Evolutionary conservation across 192 early-diverging fungal species (phyloP).

Genomic region (Coemansia sp.): DNA sequence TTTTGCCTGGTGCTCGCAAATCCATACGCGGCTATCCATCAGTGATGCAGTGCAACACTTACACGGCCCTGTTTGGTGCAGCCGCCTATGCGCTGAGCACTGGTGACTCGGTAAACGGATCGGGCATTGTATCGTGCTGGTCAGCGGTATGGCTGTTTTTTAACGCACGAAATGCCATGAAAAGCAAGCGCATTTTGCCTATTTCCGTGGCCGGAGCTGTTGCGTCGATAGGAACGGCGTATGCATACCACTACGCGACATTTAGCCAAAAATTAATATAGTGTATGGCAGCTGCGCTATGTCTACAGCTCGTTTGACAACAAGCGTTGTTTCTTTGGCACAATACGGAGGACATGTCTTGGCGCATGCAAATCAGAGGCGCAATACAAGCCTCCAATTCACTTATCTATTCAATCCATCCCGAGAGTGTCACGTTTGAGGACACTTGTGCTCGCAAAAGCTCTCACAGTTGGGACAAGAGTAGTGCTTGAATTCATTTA

Average conservation of each 20-base stretch:
- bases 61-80: constrained; percentile 31
- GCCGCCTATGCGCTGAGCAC: constrained; percentile 27
- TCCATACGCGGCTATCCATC: constrained; percentile 28
- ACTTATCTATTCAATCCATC: too few species aligned
- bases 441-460: too few species aligned
- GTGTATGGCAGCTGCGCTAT: too few species aligned
- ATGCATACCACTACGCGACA: constrained; percentile 31
- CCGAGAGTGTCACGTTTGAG: too few species aligned
- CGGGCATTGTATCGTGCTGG: constrained; percentile 34
- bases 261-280: background rate
- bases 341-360: too few species aligned
- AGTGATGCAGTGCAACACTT: constrained; percentile 32
- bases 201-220: constrained; percentile 19
- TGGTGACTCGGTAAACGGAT: constrained; percentile 38
- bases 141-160: constrained; percentile 47
- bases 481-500: too few species aligned
- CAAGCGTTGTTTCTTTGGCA: too few species aligned
- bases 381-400: too few species aligned
- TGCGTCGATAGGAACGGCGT: constrained; percentile 24
- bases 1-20: constrained; percentile 8
- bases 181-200: constrained; percentile 3
- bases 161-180: constrained; percentile 36
- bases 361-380: too few species aligned
- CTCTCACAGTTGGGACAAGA: too few species aligned
- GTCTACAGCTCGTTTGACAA: too few species aligned